Evolutionary conservation across 805 yeast species (phyloP).

Genomic region (Hanseniaspora guilliermondii): DNA sequence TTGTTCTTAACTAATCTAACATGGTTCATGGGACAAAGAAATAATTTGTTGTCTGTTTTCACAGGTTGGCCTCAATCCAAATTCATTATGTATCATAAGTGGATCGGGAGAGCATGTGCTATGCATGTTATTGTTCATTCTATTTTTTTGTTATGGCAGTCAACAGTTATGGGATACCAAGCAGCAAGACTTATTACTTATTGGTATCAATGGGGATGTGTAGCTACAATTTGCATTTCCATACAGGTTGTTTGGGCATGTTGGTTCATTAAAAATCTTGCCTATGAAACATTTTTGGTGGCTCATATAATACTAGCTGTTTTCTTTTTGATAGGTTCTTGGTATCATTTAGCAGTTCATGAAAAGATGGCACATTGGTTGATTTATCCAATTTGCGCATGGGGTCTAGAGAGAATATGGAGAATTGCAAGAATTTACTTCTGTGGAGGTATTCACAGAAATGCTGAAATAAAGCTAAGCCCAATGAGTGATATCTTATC

Average conservation of each 20-base stretch:
- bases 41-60: constrained; percentile 47
- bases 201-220: constrained; percentile 32
- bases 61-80: constrained; percentile 55
- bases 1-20: constrained; percentile 42
- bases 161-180: constrained; percentile 30
- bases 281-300: constrained; percentile 37
- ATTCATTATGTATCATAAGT: constrained; percentile 52
- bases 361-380: constrained; percentile 40
- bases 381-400: constrained; percentile 47
- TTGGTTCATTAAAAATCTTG: constrained; percentile 33
- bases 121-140: constrained; percentile 42
- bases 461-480: constrained; percentile 29
- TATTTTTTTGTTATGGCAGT: constrained; percentile 39
- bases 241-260: constrained; percentile 36
- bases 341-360: constrained; percentile 30
- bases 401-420: constrained; percentile 55
- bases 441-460: constrained; percentile 47
- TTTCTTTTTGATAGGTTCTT: constrained; percentile 36
- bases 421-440: constrained; percentile 42
- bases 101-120: constrained; percentile 44
- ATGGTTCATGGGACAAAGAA: constrained; percentile 56
- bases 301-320: constrained; percentile 36
- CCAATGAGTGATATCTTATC: constrained; percentile 15
- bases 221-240: constrained; percentile 29
- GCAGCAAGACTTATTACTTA: constrained; percentile 31